phyloP scores from a whole-genome alignment of 1,139 yeast species.

The Yarrowia galli region DNA sequence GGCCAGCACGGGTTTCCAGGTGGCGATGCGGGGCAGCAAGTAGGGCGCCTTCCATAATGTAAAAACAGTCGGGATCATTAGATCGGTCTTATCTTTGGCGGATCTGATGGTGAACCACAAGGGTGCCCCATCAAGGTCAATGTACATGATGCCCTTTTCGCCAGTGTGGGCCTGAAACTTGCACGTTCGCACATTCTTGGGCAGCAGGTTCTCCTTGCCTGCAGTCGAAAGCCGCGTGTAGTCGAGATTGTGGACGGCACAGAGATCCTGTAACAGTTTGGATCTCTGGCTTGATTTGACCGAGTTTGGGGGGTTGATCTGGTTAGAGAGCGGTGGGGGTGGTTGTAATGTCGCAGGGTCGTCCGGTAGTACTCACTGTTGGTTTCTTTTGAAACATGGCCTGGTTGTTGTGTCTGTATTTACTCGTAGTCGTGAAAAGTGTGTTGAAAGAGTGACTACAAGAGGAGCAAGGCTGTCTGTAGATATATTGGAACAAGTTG shows the following conservation, averaged over 20 bases:
- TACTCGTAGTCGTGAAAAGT: too few species aligned
- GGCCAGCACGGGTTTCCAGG: conserved; percentile 77
- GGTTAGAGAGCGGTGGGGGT: conserved; percentile 40
- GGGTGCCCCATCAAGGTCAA: conserved; percentile 70
- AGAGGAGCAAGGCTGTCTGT: background rate
- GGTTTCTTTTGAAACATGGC: conserved; percentile 71
- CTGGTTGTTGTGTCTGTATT: too few species aligned
- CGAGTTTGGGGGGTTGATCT: conserved; percentile 76
- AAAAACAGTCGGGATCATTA: conserved; percentile 71
- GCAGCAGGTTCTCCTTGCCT: conserved; percentile 60
- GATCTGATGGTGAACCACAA: conserved; percentile 65
- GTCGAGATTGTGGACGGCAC: conserved; percentile 57
- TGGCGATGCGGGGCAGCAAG: conserved; percentile 68
- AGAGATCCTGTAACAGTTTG: conserved; percentile 60
- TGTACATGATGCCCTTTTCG: conserved; percentile 67
- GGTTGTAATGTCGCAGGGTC: background rate
- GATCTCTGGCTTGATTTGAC: conserved; percentile 84
- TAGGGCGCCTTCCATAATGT: conserved; percentile 75
- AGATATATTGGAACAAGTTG: background rate
- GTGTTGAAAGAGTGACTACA: background rate
- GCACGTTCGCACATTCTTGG: conserved; percentile 70
- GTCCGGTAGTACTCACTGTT: conserved; percentile 48
- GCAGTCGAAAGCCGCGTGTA: conserved; percentile 58
- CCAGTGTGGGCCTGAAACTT: conserved; percentile 65
- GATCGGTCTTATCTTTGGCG: conserved; percentile 57